phyloP scores from a whole-genome alignment of 208 protist species.

The Trypanosoma grayi region DNA sequence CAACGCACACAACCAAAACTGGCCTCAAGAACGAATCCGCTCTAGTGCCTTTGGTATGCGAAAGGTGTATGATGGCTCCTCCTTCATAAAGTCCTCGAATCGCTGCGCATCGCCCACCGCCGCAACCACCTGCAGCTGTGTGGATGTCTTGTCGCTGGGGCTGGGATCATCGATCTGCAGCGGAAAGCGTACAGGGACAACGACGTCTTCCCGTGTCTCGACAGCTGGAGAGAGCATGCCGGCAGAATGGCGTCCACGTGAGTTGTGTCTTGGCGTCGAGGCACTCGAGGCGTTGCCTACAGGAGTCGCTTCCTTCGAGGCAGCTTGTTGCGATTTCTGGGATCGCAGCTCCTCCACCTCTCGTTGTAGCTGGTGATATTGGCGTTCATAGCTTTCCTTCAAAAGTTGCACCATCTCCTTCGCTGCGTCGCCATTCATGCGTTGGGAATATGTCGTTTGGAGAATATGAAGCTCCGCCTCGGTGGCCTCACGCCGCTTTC shows the following conservation, averaged over 20 bases:
- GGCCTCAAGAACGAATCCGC: background rate
- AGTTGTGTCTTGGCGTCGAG: constrained; percentile 1
- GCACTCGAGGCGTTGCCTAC: background rate
- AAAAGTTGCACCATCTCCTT: constrained; percentile 23
- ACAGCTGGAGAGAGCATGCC: constrained; percentile 16
- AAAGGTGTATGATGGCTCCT: constrained; percentile 57
- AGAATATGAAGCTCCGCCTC: constrained; percentile 17
- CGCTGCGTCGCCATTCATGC: background rate
- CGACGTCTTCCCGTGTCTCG: background rate
- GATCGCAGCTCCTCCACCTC: constrained; percentile 24
- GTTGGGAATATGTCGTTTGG: constrained; percentile 1
- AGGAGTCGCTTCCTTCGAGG: constrained; percentile 10
- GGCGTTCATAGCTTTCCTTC: constrained; percentile 22
- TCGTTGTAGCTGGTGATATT: constrained; percentile 16
- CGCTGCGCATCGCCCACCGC: background rate
- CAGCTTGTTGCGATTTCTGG: background rate
- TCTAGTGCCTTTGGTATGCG: constrained; percentile 23
- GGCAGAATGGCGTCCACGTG: background rate
- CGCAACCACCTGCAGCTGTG: background rate
- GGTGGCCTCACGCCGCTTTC: constrained; percentile 24
- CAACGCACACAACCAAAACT: background rate
- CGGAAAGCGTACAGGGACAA: constrained; percentile 6
- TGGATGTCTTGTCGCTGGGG: background rate
- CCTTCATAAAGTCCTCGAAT: constrained; percentile 79
- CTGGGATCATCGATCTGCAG: background rate